Evolutionary conservation across 345 rosid species (phyloP).

Genomic region (Moricandia arvensis): DNA sequence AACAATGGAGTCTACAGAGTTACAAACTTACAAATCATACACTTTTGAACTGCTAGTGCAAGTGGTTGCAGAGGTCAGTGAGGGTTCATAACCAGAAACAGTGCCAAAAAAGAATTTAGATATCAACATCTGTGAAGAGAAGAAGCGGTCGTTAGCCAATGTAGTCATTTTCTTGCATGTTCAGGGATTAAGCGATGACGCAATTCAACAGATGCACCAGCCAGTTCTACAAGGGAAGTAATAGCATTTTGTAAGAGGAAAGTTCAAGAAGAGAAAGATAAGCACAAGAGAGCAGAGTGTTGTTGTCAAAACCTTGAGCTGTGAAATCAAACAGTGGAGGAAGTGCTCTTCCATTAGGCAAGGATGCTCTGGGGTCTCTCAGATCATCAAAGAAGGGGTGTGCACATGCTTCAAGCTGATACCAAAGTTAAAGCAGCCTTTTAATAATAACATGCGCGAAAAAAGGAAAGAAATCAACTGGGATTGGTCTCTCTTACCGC

Average conservation of each 20-base stretch:
- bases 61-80: slow-evolving; percentile 23
- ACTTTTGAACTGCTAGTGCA: slow-evolving; percentile 26
- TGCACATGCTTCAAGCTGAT: slow-evolving; percentile 91
- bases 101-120: slow-evolving; percentile 2
- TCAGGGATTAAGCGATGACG: slow-evolving; percentile 66
- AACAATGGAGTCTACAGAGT: slow-evolving; percentile 24
- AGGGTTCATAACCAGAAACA: slow-evolving; percentile 32
- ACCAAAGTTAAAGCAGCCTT: background rate
- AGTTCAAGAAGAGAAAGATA: background rate
- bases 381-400: slow-evolving; percentile 86
- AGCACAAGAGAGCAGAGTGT: background rate
- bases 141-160: background rate
- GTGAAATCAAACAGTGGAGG: slow-evolving; percentile 84
- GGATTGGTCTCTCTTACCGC: slow-evolving; percentile 49
- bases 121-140: background rate
- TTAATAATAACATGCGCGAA: too few relatives aligned
- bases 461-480: background rate
- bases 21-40: slow-evolving; percentile 28
- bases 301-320: slow-evolving; percentile 59
- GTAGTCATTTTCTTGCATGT: slow-evolving; percentile 34
- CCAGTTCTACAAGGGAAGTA: slow-evolving; percentile 56
- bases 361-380: slow-evolving; percentile 67
- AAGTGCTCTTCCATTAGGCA: slow-evolving; percentile 82
- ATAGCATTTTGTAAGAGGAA: background rate
- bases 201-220: slow-evolving; percentile 67